phyloP scores from a whole-genome alignment of 2,329 filamentous ascomycete genomes.

The Sphaerulina vaccinii region DNA sequence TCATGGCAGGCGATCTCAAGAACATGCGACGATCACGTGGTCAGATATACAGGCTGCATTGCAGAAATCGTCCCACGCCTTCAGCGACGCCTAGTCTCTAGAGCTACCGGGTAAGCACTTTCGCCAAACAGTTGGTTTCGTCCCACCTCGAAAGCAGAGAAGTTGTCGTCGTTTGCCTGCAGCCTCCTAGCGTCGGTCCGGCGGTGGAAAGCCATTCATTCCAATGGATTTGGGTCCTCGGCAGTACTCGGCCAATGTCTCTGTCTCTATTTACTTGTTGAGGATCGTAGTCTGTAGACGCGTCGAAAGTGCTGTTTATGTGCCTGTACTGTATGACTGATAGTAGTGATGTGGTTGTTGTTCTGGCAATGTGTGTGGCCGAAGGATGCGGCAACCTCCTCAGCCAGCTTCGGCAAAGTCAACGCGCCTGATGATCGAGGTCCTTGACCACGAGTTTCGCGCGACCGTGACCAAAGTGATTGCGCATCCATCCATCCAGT shows the following conservation, averaged over 20 bases:
- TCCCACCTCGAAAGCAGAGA: not conserved
- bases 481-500: not conserved
- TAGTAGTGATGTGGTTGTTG: not conserved
- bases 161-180: not conserved
- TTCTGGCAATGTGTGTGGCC: not conserved
- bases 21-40: too few species aligned
- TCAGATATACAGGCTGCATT: too few species aligned
- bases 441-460: not conserved
- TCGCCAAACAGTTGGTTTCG: too few species aligned
- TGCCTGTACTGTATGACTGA: not conserved
- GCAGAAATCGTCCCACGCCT: too few species aligned
- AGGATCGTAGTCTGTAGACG: not conserved
- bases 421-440: not conserved
- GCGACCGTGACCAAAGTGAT: too few species aligned
- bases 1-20: too few species aligned
- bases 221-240: constrained; percentile 2
- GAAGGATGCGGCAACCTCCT: not conserved
- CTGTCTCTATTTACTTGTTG: not conserved
- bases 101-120: too few species aligned
- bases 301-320: not conserved
- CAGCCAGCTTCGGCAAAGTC: not conserved
- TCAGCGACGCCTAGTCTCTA: too few species aligned
- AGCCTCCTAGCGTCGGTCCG: not conserved
- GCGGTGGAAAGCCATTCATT: constrained; percentile 3
- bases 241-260: constrained; percentile 7